Percentiles rank a stretch among this genome's conserved stretches.
phyloP scores from a whole-genome alignment of 2,329 filamentous ascomycete genomes.

The Niveomyces coronatus region DNA sequence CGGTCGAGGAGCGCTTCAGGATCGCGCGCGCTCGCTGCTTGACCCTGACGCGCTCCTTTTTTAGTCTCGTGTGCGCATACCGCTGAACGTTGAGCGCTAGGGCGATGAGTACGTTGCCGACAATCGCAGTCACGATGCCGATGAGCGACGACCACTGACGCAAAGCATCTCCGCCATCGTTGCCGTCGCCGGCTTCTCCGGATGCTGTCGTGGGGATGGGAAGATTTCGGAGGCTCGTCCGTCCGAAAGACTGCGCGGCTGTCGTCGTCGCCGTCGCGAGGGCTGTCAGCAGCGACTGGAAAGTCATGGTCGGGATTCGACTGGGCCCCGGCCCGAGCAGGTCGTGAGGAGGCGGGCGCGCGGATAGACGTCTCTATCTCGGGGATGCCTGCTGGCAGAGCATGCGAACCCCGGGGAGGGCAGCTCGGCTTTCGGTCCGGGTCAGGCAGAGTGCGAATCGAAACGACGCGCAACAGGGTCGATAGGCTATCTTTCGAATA shows the following conservation, averaged over 20 bases:
- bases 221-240: neutral
- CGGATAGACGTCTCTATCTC: too few relatives aligned
- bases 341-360: too few relatives aligned
- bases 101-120: conserved; percentile 88
- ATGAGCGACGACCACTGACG: conserved; percentile 86
- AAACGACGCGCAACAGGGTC: too few relatives aligned
- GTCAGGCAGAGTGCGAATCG: too few relatives aligned
- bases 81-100: conserved; percentile 93
- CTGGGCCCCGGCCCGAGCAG: neutral
- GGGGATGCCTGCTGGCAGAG: too few relatives aligned
- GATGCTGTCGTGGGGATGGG: conserved; percentile 8
- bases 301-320: neutral
- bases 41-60: conserved; percentile 54
- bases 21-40: conserved; percentile 44
- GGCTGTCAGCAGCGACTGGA: neutral
- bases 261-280: neutral
- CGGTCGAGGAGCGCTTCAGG: conserved; percentile 33
- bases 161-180: conserved; percentile 36
- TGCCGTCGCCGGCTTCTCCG: conserved; percentile 11
- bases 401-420: too few relatives aligned
- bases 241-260: neutral
- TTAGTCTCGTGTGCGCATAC: conserved; percentile 82
- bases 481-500: too few relatives aligned
- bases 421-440: too few relatives aligned
- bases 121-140: conserved; percentile 85